Evolutionary conservation across 2,329 filamentous ascomycete genomes (phyloP).

Genomic region (Trichophaea hybrida): DNA sequence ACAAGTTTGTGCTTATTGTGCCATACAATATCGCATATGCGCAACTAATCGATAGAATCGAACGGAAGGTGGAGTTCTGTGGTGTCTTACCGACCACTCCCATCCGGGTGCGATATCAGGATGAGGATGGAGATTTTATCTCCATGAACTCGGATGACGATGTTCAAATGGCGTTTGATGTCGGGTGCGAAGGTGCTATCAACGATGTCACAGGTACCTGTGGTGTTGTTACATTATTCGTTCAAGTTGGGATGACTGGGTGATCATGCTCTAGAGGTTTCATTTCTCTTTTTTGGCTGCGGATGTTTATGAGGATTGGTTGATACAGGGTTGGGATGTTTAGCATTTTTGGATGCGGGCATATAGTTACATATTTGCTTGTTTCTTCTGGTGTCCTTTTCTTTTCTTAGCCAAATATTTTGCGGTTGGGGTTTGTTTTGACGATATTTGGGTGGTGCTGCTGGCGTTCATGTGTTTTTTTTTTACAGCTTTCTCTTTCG

Average conservation of each 20-base stretch:
- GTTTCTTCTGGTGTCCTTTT: not conserved
- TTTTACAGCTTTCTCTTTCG: not conserved
- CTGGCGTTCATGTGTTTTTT: not conserved
- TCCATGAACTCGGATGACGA: constrained; percentile 93
- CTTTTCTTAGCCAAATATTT: not conserved
- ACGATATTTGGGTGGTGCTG: constrained; percentile 1
- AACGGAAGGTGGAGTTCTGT: constrained; percentile 62
- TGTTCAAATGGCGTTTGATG: constrained; percentile 71
- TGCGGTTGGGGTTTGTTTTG: not conserved
- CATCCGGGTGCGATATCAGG: constrained; percentile 75
- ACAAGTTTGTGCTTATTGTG: constrained; percentile 52
- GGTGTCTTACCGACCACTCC: constrained; percentile 61
- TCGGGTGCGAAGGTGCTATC: constrained; percentile 9
- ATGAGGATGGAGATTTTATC: constrained; percentile 85
- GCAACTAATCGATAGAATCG: constrained; percentile 84
- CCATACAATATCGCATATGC: constrained; percentile 91
- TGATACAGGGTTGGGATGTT: not conserved
- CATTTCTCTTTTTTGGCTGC: not conserved
- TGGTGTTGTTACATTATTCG: not conserved
- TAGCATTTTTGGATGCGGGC: not conserved
- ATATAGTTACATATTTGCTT: not conserved
- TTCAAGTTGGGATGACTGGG: not conserved
- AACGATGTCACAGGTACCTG: not conserved
- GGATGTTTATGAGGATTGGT: not conserved
- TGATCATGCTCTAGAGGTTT: not conserved